Conservation (phyloP, 495 filamentous ascomycete species). For the Cercophora scortea region DNA sequence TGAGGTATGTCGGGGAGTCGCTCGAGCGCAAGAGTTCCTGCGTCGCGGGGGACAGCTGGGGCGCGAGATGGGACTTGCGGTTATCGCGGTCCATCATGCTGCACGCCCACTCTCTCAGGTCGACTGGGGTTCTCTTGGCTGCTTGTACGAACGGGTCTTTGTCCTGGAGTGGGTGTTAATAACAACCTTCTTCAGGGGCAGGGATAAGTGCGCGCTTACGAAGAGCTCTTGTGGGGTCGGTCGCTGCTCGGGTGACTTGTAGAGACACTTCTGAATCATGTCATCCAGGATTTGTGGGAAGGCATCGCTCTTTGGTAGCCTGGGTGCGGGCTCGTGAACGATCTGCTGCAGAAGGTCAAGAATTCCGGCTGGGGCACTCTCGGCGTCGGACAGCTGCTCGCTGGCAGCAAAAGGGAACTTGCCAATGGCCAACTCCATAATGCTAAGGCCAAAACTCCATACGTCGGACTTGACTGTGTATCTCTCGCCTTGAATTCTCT, state of each 20-base stretch:
- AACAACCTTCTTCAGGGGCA: slow-evolving; percentile 9
- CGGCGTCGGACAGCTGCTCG: slow-evolving; percentile 55
- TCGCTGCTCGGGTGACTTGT: slow-evolving; percentile 77
- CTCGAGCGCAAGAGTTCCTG: slow-evolving; percentile 48
- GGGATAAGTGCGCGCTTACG: slow-evolving; percentile 31
- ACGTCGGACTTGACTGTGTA: slow-evolving; percentile 98
- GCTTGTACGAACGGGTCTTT: slow-evolving; percentile 89
- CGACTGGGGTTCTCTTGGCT: slow-evolving; percentile 86
- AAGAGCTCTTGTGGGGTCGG: slow-evolving; percentile 86
- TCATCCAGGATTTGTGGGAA: slow-evolving; percentile 92
- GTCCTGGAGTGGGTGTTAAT: slow-evolving; percentile 47
- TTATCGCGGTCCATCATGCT: slow-evolving; percentile 86
- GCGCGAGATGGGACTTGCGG: slow-evolving; percentile 81
- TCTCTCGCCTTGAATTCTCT: slow-evolving; percentile 90
- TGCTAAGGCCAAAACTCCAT: slow-evolving; percentile 92
- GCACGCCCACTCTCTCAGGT: slow-evolving; percentile 83
- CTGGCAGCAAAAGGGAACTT: slow-evolving; percentile 87
- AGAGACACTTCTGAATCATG: slow-evolving; percentile 91
- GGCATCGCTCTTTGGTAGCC: slow-evolving; percentile 89
- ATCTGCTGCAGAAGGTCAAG: slow-evolving; percentile 95
- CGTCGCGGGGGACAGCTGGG: slow-evolving; percentile 52
- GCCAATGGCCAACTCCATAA: slow-evolving; percentile 96
- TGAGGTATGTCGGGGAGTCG: slow-evolving; percentile 38
- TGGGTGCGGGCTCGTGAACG: slow-evolving; percentile 90
- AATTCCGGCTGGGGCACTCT: slow-evolving; percentile 83